Evolutionary conservation across 352 stramenopile genomes (phyloP), one percentile per base, ranked within the genome.

Genomic region (Pythium brachiatum): DNA sequence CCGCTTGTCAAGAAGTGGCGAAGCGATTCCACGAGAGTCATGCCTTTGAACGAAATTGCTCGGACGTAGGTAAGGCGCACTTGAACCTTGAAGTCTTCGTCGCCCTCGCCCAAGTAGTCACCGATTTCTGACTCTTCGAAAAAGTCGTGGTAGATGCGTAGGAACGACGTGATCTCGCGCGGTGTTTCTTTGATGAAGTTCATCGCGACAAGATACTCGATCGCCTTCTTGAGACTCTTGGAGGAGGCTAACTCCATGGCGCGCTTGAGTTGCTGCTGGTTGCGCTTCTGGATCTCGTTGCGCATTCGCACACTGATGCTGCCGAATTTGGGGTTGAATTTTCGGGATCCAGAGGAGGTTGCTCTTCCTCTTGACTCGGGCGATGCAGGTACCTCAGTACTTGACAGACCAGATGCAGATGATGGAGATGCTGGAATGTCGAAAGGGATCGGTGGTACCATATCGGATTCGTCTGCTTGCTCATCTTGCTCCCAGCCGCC

Each of bases 1-100:
- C 96, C 96, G 57, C 96, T 96, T 12, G 97, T 99, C 25, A 99
- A 75, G 39, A 99, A 98, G 69, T 99, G 94, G 1, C 97, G 83
- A 6, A 99, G 74, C 6, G 94, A 98, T 70, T 98, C 84, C 18
- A 99, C 96, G 20, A 99, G 81, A 26, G 93, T 98, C 94, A 99
- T 98, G 1, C 95, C 96, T 57, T 98, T 96, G 79, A 99, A 99
- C 18, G 88, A 98, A 46, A 98, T 98, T 0, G 95, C 95, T 38
- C 96, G 86, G 5, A 98, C 88, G 55, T 98, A 99, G 23, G 95
- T 92, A 60, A 98, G 84, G 4, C 96, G 90, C 64, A 99, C 93
- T 57, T 98, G 84, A 0, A 92, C 79, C 66, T 93, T 95, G 58
- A 89, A 88, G 36, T 95, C 83, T 71, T 97, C 90, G 57, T 93